phyloP scores from a whole-genome alignment of 2,329 filamentous ascomycete species.

The Apiospora aurea region DNA sequence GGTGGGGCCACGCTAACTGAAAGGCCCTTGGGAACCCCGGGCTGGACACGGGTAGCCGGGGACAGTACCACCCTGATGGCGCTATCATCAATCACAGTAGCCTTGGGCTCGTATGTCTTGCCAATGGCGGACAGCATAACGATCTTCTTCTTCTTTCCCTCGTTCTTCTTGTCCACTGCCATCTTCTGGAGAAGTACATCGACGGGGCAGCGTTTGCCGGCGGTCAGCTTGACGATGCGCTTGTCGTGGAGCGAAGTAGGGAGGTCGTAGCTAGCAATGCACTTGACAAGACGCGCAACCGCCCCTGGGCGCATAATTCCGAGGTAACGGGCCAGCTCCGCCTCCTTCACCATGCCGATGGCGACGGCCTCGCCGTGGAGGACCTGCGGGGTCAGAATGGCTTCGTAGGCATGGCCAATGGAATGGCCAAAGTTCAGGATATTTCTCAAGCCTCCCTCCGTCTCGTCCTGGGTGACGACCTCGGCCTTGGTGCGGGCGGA shows the following conservation, averaged over 20 bases:
- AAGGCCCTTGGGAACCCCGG: slow-evolving; percentile 71
- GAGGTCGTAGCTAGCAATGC: slow-evolving; percentile 90
- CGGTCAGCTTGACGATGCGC: slow-evolving; percentile 80
- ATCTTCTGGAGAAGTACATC: slow-evolving; percentile 89
- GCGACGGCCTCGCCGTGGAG: slow-evolving; percentile 95
- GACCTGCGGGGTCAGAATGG: slow-evolving; percentile 92
- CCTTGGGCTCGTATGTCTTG: slow-evolving; percentile 83
- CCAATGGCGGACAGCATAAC: slow-evolving; percentile 92
- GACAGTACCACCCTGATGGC: slow-evolving; percentile 86
- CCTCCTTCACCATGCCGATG: slow-evolving; percentile 98
- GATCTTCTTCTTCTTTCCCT: slow-evolving; percentile 93
- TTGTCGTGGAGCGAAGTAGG: slow-evolving; percentile 87
- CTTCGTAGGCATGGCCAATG: slow-evolving; percentile 96
- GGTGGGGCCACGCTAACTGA: slow-evolving; percentile 84
- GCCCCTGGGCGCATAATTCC: slow-evolving; percentile 86
- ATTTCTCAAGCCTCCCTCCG: slow-evolving; percentile 92
- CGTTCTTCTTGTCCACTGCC: slow-evolving; percentile 99
- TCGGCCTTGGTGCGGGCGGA: slow-evolving; percentile 93
- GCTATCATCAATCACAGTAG: slow-evolving; percentile 86
- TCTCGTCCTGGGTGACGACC: slow-evolving; percentile 93
- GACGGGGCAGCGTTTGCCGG: slow-evolving; percentile 86
- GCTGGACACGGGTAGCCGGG: slow-evolving; percentile 75
- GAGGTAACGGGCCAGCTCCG: slow-evolving; percentile 87
- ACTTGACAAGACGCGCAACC: slow-evolving; percentile 89
- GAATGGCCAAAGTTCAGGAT: slow-evolving; percentile 98